Base-by-base conservation (phyloP, 2,329 filamentous ascomycete species). In the Neonectria magnoliae region DNA sequence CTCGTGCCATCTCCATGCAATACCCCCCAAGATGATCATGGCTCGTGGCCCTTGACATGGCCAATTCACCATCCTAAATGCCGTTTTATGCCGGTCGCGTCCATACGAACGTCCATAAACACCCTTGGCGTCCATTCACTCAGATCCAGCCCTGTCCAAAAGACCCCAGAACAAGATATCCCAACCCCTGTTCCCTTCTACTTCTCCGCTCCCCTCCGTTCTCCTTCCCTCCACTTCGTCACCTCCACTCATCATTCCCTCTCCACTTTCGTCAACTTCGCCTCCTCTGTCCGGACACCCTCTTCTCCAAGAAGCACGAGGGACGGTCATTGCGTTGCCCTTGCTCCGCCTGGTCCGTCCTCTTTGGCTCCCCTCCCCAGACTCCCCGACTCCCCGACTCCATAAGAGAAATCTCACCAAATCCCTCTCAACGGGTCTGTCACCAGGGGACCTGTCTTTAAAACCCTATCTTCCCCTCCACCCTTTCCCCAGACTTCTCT, bases 381-480 rank as follows among this genome's bases (percentile, higher is more conserved):
- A 38, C 14, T 38, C 14, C 14, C 36, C 62, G 53, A 25, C 25
- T 25, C 25, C 25, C 25, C 25, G 45, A 52, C 48, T 58, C 63
- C 63, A 22, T 45, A 27, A 27, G 33, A 61, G 42, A 70, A 61
- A 64, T 63, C 54, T 62, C 64, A 62, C 58, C 57, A 60, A 55
- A 62, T 64, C 60, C 62, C 22, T 55, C 52, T 55, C 54, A 55
- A 65, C 48, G 48, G 45, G 55, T 65, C 71, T 20, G 38, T 42
- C 38, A 42, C 38, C n/a, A 20, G 38, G n/a, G 42, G 52, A 36
- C 27, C 55, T 57, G 44, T 57, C 51, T 66, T 73, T 73, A 73
- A 72, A 73, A 69, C 55, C 68, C 65, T 51, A 66, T 70, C 60
- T 63, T 57, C 63, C 68, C 57, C 65, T 66, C 68, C 62, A 57